Conservation (phyloP, 768 basidiomycete species). For the Lentinus brumalis region DNA sequence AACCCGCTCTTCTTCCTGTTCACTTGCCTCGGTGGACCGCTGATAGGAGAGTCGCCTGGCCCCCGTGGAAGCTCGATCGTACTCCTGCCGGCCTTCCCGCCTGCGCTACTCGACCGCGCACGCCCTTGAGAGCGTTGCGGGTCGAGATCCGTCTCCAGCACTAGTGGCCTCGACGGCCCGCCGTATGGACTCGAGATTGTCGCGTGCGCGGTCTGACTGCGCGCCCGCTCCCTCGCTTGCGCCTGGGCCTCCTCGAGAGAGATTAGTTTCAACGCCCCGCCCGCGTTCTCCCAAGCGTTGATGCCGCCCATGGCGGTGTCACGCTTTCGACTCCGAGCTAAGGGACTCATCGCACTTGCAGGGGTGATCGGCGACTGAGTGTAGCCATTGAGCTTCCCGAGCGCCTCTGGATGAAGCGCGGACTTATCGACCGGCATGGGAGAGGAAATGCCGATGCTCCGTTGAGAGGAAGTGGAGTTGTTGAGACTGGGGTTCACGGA, state of each 20-base stretch:
- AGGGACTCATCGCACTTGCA: conserved; percentile 9
- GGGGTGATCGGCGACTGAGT: conserved; percentile 9
- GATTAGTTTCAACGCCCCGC: conserved; percentile 66
- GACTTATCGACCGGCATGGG: conserved; percentile 26
- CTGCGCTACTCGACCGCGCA: conserved; percentile 63
- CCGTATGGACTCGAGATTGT: conserved; percentile 19
- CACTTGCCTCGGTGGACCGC: conserved; percentile 46
- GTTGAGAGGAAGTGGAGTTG: conserved; percentile 13
- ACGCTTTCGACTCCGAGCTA: conserved; percentile 35
- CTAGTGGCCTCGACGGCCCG: conserved; percentile 28
- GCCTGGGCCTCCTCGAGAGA: conserved; percentile 80
- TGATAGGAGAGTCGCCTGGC: conserved; percentile 5
- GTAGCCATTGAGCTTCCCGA: conserved; percentile 10
- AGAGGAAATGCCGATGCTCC: conserved; percentile 26
- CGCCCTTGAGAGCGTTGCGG: conserved; percentile 30
- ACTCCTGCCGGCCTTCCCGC: conserved; percentile 47
- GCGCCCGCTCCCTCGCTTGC: conserved; percentile 54
- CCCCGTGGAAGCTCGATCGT: conserved; percentile 4
- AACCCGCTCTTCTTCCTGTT: conserved; percentile 84
- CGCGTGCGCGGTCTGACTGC: conserved; percentile 38
- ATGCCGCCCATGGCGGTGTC: conserved; percentile 25
- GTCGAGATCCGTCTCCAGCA: conserved; percentile 11
- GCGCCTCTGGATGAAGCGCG: conserved; percentile 12
- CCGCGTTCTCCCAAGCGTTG: conserved; percentile 51
- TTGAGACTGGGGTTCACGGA: conserved; percentile 22